Base-by-base conservation (phyloP, 768 basidiomycete genomes). In the Boletus sp. region DNA sequence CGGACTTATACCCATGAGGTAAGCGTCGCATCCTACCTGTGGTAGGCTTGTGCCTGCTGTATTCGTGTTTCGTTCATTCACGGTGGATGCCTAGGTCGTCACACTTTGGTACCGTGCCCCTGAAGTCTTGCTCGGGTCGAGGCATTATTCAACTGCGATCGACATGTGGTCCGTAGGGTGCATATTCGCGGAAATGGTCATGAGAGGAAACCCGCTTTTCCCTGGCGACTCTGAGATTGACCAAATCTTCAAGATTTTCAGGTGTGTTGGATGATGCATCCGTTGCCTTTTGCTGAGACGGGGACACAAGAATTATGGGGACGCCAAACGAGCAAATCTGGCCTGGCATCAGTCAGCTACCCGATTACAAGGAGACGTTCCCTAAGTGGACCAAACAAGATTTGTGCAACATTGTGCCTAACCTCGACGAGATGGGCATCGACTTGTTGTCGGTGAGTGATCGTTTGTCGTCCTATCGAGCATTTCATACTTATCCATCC, bases 81-180 rank as follows among this genome's bases (percentile, higher is more conserved):
- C 53, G 43, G 30, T 49, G 38, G 41, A 37, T 46, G 27, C 11
- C 5, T 68, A 99, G 97, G 97, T 99, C 45, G 97, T 99, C 21
- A 99, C 97, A 10, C 80, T 99, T 37, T 99, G 97, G 97, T 99
- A 99, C 70, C 92, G 97, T 46, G 93, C 96, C 5, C 97, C 97
- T 4, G 97, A 99, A 71, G 96, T 99, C 47, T 78, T 99, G 19
- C 85, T 99, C 2, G 96, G 96, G 30, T 89, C 92, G 5, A 85
- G 95, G 40, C 94, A 98, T 70, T 99, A 99, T 74, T 88, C 93
- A 15, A 99, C 97, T 2, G 92, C 93, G 3, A 90, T 99, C 65
- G 97, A 99, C 74, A 97, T 98, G 93, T 99, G 97, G 97, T 95
- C 93, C n/a, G 96, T 99, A 21, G 97, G 90, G 0, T 98, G 95